Conservation (phyloP, 2,329 filamentous ascomycete species). For the Monilinia fructicola region DNA sequence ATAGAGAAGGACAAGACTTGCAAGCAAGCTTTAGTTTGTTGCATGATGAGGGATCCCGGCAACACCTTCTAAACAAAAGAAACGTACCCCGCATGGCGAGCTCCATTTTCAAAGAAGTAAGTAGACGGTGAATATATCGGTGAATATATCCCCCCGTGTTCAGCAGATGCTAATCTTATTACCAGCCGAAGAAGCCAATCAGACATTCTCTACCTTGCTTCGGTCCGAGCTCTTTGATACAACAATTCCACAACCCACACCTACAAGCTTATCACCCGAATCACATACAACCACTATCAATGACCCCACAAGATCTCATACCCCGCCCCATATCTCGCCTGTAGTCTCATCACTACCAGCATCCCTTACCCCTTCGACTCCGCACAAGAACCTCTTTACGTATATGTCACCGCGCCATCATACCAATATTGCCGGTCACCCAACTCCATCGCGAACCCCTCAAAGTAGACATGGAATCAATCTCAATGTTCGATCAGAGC, state of each 20-base stretch:
- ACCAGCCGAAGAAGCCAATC: slow-evolving; percentile 88
- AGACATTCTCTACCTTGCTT: slow-evolving; percentile 83
- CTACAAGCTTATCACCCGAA: slow-evolving; percentile 62
- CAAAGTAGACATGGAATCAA: slow-evolving; percentile 86
- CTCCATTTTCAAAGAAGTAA: slow-evolving; percentile 91
- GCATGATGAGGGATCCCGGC: slow-evolving; percentile 92
- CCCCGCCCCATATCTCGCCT: slow-evolving; percentile 66
- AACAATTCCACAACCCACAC: slow-evolving; percentile 78
- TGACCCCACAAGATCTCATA: slow-evolving; percentile 72
- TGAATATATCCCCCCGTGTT: no score
- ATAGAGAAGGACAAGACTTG: slow-evolving; percentile 87
- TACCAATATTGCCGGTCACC: slow-evolving; percentile 71
- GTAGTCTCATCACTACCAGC: slow-evolving; percentile 64
- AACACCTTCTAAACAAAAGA: slow-evolving; percentile 82
- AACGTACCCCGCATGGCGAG: slow-evolving; percentile 82
- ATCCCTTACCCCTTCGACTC: slow-evolving; percentile 85
- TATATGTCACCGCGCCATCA: slow-evolving; percentile 76
- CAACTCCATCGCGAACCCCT: slow-evolving; percentile 84
- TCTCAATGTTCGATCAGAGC: slow-evolving; percentile 83
- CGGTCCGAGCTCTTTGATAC: slow-evolving; percentile 90
- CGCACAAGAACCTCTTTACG: slow-evolving; percentile 95
- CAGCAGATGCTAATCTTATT: slow-evolving; percentile 2
- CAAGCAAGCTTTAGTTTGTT: slow-evolving; percentile 90
- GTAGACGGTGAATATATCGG: slow-evolving; percentile 40
- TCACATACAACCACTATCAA: slow-evolving; percentile 57